Evolutionary conservation across 164 flowering plant species (phyloP).

Genomic region (Houttuynia cordata): DNA sequence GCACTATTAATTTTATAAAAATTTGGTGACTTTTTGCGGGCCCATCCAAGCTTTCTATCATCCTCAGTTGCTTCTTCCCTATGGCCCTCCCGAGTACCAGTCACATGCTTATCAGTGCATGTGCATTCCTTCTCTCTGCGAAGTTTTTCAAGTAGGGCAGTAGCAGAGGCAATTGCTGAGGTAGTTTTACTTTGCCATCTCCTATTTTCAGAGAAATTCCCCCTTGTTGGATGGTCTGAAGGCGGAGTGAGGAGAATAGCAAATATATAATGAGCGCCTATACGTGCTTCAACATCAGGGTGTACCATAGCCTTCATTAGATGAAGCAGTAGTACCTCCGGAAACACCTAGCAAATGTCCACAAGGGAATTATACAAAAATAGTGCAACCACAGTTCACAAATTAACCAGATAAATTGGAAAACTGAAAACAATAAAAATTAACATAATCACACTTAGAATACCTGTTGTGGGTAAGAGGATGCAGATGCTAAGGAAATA

Average conservation of each 20-base stretch:
- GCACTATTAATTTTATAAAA: constrained; percentile 38
- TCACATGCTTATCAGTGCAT: constrained; percentile 25
- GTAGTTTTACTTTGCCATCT: constrained; percentile 44
- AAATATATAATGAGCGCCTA: constrained; percentile 77
- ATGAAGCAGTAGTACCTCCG: constrained; percentile 73
- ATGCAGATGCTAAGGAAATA: constrained; percentile 38
- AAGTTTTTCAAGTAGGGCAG: constrained; percentile 73
- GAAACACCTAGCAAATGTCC: constrained; percentile 41
- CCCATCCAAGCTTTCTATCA: constrained; percentile 46
- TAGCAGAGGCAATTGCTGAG: constrained; percentile 57
- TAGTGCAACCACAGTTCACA: background rate
- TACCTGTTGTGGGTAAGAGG: constrained; percentile 51
- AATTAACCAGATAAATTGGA: background rate
- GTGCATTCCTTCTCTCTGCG: constrained; percentile 53
- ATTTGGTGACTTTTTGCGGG: constrained; percentile 55
- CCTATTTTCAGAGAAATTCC: constrained; percentile 26
- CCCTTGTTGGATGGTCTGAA: constrained; percentile 29
- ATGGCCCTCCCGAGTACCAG: constrained; percentile 22
- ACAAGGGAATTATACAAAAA: background rate
- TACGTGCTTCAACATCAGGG: constrained; percentile 61
- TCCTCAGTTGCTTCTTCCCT: constrained; percentile 38
- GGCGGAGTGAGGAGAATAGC: constrained; percentile 54
- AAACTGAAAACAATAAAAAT: no score
- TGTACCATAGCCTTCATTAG: constrained; percentile 77
- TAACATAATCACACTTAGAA: no score